phyloP scores from a whole-genome alignment of 805 yeast species.

The Starmerella tilneyi region DNA sequence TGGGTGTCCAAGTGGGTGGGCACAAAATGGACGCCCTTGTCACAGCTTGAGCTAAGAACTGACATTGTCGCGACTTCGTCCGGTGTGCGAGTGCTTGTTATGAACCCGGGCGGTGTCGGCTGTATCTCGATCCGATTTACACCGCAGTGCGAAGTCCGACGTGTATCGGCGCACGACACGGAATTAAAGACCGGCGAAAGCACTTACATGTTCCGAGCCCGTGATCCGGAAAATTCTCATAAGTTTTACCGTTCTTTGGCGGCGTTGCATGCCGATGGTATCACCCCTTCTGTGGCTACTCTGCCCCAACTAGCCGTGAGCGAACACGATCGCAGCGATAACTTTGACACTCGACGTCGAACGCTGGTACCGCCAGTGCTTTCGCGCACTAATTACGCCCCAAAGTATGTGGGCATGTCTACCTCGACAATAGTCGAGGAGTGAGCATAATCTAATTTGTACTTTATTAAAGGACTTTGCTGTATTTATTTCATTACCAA shows the following conservation, averaged over 20 bases:
- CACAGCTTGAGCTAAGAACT: conserved; percentile 24
- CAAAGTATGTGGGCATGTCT: conserved; percentile 14
- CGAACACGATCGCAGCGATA: neutral
- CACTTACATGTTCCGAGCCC: conserved; percentile 26
- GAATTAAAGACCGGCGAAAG: conserved; percentile 22
- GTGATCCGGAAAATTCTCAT: conserved; percentile 22
- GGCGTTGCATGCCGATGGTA: conserved; percentile 19
- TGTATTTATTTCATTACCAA: neutral
- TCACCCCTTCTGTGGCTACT: conserved; percentile 5
- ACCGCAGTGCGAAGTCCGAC: conserved; percentile 20
- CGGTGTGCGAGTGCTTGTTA: conserved; percentile 1
- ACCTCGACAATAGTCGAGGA: conserved; percentile 24
- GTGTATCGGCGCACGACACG: conserved; percentile 24
- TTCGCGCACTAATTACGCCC: conserved; percentile 14
- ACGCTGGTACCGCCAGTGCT: conserved; percentile 22
- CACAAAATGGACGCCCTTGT: conserved; percentile 25
- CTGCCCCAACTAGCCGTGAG: neutral
- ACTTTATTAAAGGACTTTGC: neutral
- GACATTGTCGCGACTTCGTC: conserved; percentile 17
- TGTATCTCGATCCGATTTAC: conserved; percentile 12
- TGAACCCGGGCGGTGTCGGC: conserved; percentile 10
- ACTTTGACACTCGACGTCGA: conserved; percentile 11
- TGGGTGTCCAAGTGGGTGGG: conserved; percentile 26
- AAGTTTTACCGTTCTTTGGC: conserved; percentile 19
- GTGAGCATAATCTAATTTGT: conserved; percentile 5